phyloP scores from a whole-genome alignment of 352 stramenopile genomes.

The Globisporangium recalcitrans region DNA sequence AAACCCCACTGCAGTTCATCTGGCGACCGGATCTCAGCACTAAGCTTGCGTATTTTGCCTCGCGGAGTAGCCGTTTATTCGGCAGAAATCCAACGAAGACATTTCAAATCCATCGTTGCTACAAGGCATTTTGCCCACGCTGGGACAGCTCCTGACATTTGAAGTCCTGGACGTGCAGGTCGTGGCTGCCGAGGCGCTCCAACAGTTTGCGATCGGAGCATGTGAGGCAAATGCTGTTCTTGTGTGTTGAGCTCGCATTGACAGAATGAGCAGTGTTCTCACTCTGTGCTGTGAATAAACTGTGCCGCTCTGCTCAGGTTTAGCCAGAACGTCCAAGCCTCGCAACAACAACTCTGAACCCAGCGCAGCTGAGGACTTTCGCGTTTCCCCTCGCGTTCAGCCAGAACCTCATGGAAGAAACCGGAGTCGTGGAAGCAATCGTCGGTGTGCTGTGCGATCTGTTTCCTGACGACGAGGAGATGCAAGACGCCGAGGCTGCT shows the following conservation, averaged over 20 bases:
- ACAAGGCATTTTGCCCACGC: constrained; percentile 36
- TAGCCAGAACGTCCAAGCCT: constrained; percentile 26
- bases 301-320: constrained; percentile 20
- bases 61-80: constrained; percentile 49
- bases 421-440: constrained; percentile 47
- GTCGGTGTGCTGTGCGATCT: constrained; percentile 61
- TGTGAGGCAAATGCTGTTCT: constrained; percentile 31
- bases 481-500: not conserved
- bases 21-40: not conserved
- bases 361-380: constrained; percentile 40
- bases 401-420: constrained; percentile 67
- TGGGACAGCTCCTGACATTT: constrained; percentile 58
- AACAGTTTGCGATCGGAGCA: constrained; percentile 51
- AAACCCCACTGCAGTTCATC: not conserved
- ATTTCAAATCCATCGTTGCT: constrained; percentile 54
- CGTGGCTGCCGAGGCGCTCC: constrained; percentile 46
- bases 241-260: too few relatives aligned
- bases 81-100: constrained; percentile 76
- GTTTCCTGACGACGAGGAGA: constrained; percentile 50
- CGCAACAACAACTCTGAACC: constrained; percentile 29
- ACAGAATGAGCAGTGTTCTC: not conserved
- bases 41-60: not conserved
- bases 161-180: constrained; percentile 57
- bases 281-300: not conserved
- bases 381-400: constrained; percentile 54